Conservation (phyloP, 2,329 filamentous ascomycete species). For the Alternaria hordeiaustralica region DNA sequence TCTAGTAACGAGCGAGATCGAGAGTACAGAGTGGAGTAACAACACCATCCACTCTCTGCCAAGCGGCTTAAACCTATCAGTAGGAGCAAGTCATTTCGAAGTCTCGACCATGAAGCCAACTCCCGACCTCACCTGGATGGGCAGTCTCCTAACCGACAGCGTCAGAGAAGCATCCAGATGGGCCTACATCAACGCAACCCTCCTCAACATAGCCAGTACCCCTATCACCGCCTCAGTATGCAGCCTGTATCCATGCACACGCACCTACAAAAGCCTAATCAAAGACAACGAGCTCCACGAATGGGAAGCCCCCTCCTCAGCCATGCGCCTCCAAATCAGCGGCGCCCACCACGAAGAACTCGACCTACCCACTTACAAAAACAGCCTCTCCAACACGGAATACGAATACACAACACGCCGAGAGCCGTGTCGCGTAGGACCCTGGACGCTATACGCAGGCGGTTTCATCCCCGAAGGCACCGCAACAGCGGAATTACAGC, state of each 20-base stretch:
- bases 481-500: background rate
- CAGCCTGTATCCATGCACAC: background rate
- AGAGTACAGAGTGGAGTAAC: background rate
- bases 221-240: background rate
- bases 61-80: background rate
- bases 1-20: background rate
- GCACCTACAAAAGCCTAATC: background rate
- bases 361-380: background rate
- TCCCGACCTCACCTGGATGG: background rate
- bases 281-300: background rate
- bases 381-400: background rate
- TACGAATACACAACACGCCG: background rate
- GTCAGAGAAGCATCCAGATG: background rate
- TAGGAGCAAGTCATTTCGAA: background rate
- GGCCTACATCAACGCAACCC: slow-evolving; percentile 1
- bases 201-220: background rate
- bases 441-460: background rate
- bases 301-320: background rate
- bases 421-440: background rate
- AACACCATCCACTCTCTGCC: background rate
- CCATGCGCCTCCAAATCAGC: background rate
- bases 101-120: background rate
- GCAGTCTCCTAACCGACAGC: background rate
- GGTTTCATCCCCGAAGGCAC: background rate
- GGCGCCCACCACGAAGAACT: background rate